A percentile compares a stretch with the other conserved stretches of the same genome.
Evolutionary conservation across 2,329 filamentous ascomycete genomes (phyloP).

Genomic region (Phaeosphaeriaceae sp.): DNA sequence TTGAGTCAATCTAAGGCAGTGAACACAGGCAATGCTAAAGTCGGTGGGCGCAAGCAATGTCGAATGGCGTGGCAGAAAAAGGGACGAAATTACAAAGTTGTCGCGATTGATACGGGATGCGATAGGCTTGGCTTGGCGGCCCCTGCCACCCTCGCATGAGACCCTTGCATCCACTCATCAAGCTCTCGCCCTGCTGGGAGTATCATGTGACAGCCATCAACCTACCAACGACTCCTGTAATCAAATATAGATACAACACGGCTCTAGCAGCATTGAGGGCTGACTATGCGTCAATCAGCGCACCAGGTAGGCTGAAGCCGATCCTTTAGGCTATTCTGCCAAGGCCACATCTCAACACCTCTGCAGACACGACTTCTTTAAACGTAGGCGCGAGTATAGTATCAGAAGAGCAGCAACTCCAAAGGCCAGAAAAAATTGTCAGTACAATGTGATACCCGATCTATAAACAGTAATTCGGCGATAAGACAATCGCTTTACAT

Average conservation of each 20-base stretch:
- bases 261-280: background rate
- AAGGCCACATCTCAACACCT: background rate
- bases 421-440: no score
- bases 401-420: background rate
- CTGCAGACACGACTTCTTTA: conserved; percentile 6
- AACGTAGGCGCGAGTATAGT: background rate
- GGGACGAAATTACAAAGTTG: conserved; percentile 16
- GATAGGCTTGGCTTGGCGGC: conserved; percentile 17
- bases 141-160: conserved; percentile 6
- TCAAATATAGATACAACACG: background rate
- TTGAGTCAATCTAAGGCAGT: background rate
- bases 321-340: conserved; percentile 1
- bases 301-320: background rate
- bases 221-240: no score
- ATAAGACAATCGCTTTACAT: conserved; percentile 8
- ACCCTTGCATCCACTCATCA: conserved; percentile 15
- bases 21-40: background rate
- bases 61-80: conserved; percentile 8
- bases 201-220: background rate
- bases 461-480: conserved; percentile 9
- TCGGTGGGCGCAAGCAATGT: background rate
- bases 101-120: conserved; percentile 22
- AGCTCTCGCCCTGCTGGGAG: background rate
- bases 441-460: no score
- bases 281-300: conserved; percentile 1